phyloP scores from a whole-genome alignment of 495 filamentous ascomycete species.

The Friedmanniomyces endolithicus region DNA sequence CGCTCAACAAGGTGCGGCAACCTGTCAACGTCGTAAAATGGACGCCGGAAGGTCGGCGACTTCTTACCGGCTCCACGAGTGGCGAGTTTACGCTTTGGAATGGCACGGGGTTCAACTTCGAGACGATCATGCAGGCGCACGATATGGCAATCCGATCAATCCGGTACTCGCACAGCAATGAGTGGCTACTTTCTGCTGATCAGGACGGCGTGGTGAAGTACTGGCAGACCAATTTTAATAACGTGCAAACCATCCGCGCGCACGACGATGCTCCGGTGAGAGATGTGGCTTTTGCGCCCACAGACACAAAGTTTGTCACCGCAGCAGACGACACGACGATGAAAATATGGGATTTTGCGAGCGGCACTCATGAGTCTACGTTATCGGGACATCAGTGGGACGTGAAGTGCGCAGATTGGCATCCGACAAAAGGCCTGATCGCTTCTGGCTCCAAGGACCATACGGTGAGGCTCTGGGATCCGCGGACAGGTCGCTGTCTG shows the following conservation, averaged over 20 bases:
- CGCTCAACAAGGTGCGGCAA: constrained; percentile 93
- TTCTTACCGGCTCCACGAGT: constrained; percentile 86
- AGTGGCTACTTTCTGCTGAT: constrained; percentile 93
- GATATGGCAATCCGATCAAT: constrained; percentile 83
- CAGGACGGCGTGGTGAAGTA: constrained; percentile 94
- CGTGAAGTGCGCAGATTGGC: constrained; percentile 91
- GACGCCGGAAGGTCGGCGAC: constrained; percentile 86
- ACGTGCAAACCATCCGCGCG: constrained; percentile 85
- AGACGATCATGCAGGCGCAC: constrained; percentile 73
- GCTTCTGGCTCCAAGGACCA: constrained; percentile 97
- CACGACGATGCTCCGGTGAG: constrained; percentile 71
- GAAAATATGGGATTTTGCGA: constrained; percentile 95
- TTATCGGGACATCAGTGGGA: constrained; percentile 91
- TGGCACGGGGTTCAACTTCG: constrained; percentile 96
- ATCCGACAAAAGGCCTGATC: constrained; percentile 84
- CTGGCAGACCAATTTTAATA: constrained; percentile 99
- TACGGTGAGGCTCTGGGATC: constrained; percentile 95
- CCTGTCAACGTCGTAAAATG: constrained; percentile 95
- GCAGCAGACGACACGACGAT: constrained; percentile 86
- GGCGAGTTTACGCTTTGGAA: constrained; percentile 99
- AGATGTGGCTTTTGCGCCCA: constrained; percentile 85
- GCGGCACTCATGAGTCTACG: constrained; percentile 63
- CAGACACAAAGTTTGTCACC: constrained; percentile 88
- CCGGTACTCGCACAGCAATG: constrained; percentile 82
- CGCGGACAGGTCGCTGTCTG: constrained; percentile 72